Base-by-base conservation (phyloP, 2,329 filamentous ascomycete species). In the Colletotrichum sp. region DNA sequence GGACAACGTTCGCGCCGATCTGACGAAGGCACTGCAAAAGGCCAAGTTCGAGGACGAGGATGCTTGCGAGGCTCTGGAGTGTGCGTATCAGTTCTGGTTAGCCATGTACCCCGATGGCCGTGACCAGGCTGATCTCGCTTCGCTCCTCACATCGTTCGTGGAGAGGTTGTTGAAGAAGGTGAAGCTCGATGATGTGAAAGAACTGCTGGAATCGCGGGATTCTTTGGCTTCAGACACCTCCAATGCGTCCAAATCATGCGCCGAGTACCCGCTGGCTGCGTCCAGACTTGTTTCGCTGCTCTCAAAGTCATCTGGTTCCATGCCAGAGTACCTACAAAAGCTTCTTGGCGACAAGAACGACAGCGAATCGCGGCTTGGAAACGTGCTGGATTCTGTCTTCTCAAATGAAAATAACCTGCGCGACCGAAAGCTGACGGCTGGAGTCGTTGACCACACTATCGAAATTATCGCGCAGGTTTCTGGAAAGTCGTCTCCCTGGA, bases 51-150 rank as follows among this genome's bases (percentile, higher is more conserved):
- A 81, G 5, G 83, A 82, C 2, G 78, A 81, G 34, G 84, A 86
- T 62, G 83, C 85, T 1, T 86, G 85, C 18, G 85, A 87, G 63
- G 86, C 86, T 1, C 84, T 87, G 74, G 85, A 84, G 52, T 87
- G 84, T 77, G 82, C 83, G 65, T 85, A 82, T 21, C 79, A 82
- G 24, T 79, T 83, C 12, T 88, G 87, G 86, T 72, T 85, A 6
- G 80, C 82, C 0, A 81, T 87, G 80, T 83, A 81, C 8, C 86
- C 85, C 1, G 84, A 87, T 75, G 83, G 82, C 4, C 76, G 79
- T 28, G 76, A 79, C 8, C 77, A 81, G 21, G 64, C 78, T 2
- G 83, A 84, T 28, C 78, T 84, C 10, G 81, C 83, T 12, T 78
- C 80, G 3, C 57, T 86, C 8, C 79, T 86, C 4, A 78, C 84